Base-by-base conservation (phyloP, 1,284 basidiomycete species). In the Tylopilus sp. region DNA sequence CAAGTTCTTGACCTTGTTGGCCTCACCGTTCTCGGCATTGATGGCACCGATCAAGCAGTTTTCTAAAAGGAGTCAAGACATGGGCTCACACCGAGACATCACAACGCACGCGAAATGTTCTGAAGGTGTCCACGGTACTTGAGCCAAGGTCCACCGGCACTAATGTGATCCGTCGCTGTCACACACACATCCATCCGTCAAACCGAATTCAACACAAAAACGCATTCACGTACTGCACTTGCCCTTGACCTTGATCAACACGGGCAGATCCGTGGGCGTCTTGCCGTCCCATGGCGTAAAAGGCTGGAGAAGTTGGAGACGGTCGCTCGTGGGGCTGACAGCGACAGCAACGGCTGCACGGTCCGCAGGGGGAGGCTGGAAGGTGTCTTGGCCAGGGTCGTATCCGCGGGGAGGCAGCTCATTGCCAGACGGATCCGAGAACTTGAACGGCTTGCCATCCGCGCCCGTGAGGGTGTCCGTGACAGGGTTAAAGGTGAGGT, bases 71-170 rank as follows among this genome's bases (percentile, higher is more conserved):
- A 42, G 47, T n/a, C 54, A 43, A 59, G 43, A 48, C 4, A 14
- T 0, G 26, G 17, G 20, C 2, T n/a, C 2, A 9, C 4, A 5
- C 31, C 15, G 4, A 36, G 17, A 41, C 26, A 32, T 7, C 1
- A 1, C 7, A n/a, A 77, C 82, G 56, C 60, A 87, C 86, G 92
- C 33, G 94, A 97, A 73, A 98, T 99, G 84, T 99, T 98, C 75
- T 97, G 85, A 67, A 99, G 86, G 76, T 98, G 96, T 62, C 96
- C 96, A 81, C 96, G 92, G 84, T 95, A 98, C 79, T 98, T 98
- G 77, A 98, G 84, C 96, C 96, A 99, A 42, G 96, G 96, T 55
- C 96, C 96, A 80, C 94, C 96, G 72, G 94, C 93, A 58, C 88
- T 92, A 72, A 97, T 92, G 72, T 92, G 88, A 70, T 93, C 90